Evolutionary conservation across 495 filamentous ascomycete species (phyloP), one percentile per base, ranked within the genome.

Genomic region (Melanomma pulvis-pyrius): DNA sequence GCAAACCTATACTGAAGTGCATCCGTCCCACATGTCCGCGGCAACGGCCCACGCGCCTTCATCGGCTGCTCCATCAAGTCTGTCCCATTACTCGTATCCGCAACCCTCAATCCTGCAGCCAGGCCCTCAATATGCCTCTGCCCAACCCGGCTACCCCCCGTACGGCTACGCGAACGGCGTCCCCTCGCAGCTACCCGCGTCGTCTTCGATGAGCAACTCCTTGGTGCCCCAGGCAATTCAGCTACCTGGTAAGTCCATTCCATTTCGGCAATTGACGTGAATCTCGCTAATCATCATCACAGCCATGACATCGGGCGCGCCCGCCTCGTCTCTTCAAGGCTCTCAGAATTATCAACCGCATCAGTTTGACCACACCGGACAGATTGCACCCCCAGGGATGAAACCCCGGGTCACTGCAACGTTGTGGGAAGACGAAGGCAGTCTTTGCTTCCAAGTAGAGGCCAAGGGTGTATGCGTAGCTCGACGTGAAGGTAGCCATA

Each of bases 331-430:
- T 22, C 30, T 63, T 28, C n/a, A 70, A 54, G 65, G 73, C 36
- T 64, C 74, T 30, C 67, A 69, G 41, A 67, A 46, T 47, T 68
- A 67, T 32, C 80, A 81, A 11, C 78, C 82, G 63, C 86, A 87
- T 72, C 83, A 85, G 2, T 93, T 90, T 73, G 94, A 98, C 75
- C 85, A 87, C 0, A 94, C 91, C 12, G 94, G 94, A n/a, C 94
- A 98, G 77, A 77, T 94, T 32, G 90, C 92, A 29, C 94, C 94
- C 11, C 90, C 91, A n/a, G 96, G 96, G 2, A 96, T 97, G 82
- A 98, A 97, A 80, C 94, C 94, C n/a, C 83, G 93, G 62, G 94
- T 98, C 2, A 98, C 94, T 2, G 94, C 96, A 15, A 98, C 96
- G 5, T 75, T 98, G 51, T 98, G 94, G 94, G 94, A 98, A 79